Percentiles rank a stretch among this genome's conserved stretches.
Conservation (phyloP, 225 moss, liverwort and hornwort genomes). For the Straminergon stramineum region DNA sequence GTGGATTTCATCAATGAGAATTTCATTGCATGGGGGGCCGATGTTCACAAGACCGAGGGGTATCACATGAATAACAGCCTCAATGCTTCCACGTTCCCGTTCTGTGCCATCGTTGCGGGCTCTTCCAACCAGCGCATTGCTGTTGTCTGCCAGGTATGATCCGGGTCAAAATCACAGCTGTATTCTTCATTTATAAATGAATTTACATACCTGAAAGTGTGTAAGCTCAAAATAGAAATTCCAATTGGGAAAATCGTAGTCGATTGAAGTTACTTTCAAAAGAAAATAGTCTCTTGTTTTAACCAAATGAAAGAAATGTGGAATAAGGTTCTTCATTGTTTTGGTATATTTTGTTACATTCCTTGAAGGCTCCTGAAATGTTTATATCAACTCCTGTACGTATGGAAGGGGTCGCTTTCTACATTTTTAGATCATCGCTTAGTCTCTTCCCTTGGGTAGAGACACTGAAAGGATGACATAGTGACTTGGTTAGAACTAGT, state of each 20-base stretch:
- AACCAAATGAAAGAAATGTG: neutral
- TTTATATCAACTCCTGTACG: neutral
- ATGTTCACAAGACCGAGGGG: slow-evolving; percentile 77
- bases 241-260: too few relatives aligned
- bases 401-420: neutral
- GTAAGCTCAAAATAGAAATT: neutral
- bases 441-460: neutral
- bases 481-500: neutral
- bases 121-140: slow-evolving; percentile 78
- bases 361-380: neutral
- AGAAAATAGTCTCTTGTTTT: neutral
- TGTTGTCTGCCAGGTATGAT: slow-evolving; percentile 64
- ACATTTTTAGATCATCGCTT: neutral
- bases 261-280: neutral
- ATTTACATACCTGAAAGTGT: neutral
- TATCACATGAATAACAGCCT: slow-evolving; percentile 94
- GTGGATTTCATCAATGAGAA: slow-evolving; percentile 76
- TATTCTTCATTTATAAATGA: neutral
- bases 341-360: neutral
- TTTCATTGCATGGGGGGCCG: slow-evolving; percentile 88
- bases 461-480: neutral
- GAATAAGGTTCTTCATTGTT: neutral
- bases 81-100: slow-evolving; percentile 89
- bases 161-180: neutral
- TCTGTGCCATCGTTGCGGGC: slow-evolving; percentile 70